Percentiles rank a stretch among this genome's conserved stretches.
These are phyloP conservation scores for Ophioceras dolichostomum DNA, from an alignment of 2,329 filamentous ascomycete genomes.

Conservation along the genomic window DNA sequence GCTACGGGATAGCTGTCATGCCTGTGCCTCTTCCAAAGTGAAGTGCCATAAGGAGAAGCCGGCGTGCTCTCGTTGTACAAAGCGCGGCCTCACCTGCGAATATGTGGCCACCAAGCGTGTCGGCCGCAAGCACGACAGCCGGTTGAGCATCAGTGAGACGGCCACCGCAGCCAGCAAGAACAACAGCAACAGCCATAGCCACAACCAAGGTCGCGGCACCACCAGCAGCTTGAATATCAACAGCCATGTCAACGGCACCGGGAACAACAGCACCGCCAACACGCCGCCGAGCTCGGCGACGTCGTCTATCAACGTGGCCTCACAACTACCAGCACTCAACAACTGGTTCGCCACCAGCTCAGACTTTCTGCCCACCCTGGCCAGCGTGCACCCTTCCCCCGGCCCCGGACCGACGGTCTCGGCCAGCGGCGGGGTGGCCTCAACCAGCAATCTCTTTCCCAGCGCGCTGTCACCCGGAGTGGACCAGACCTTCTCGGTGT, in stretches of 20 bases:
- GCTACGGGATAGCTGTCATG: constrained; percentile 22
- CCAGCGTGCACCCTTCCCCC: neutral
- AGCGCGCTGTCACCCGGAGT: neutral
- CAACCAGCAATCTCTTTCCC: neutral
- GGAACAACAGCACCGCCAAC: neutral
- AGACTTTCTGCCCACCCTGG: neutral
- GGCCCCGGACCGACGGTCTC: neutral
- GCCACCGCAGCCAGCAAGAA: neutral
- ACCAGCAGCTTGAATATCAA: neutral
- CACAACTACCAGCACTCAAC: neutral
- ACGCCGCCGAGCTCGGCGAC: neutral
- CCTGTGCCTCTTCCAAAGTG: constrained; percentile 22
- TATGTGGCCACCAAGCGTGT: constrained; percentile 14
- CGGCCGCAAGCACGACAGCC: constrained; percentile 4
- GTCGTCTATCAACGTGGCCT: neutral
- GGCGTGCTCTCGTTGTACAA: constrained; percentile 19
- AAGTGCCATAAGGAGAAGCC: constrained; percentile 20
- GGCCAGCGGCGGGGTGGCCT: too few relatives aligned
- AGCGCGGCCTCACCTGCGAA: constrained; percentile 15
- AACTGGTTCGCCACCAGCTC: neutral
- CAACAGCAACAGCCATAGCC: neutral
- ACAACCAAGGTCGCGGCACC: neutral
- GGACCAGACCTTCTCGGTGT: neutral
- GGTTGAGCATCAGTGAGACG: neutral
- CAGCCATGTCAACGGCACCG: neutral